Percentiles rank a stretch among this genome's conserved stretches.
Evolutionary conservation across 2,329 filamentous ascomycete species (phyloP).

Genomic region (Ascochyta rabiei): DNA sequence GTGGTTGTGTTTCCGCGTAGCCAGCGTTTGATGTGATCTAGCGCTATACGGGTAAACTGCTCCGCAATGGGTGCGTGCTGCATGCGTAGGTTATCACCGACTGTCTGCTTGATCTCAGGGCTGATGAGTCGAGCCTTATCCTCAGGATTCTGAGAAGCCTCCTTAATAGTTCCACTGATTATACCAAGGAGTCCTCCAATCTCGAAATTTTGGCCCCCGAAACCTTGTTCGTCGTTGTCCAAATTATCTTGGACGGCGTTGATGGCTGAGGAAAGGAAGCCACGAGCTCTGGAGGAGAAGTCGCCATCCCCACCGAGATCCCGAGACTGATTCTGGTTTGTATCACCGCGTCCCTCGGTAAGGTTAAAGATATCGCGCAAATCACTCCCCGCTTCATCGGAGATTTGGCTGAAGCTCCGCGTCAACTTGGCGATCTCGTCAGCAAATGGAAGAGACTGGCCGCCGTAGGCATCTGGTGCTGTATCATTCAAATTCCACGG

Average conservation of each 20-base stretch:
- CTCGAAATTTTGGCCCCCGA: constrained; percentile 25
- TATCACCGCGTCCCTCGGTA: constrained; percentile 25
- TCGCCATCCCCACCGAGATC: constrained; percentile 14
- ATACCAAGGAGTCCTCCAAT: constrained; percentile 36
- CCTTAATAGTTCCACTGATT: constrained; percentile 36
- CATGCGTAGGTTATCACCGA: constrained; percentile 34
- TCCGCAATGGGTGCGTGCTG: constrained; percentile 38
- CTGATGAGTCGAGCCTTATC: constrained; percentile 40
- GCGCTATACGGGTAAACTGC: constrained; percentile 37
- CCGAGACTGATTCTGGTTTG: constrained; percentile 21
- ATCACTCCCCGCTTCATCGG: constrained; percentile 36
- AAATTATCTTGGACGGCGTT: constrained; percentile 35
- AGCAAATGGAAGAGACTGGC: constrained; percentile 37
- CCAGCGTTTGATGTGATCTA: constrained; percentile 43
- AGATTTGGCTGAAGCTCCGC: constrained; percentile 36
- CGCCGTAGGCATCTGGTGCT: constrained; percentile 38
- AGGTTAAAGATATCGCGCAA: constrained; percentile 38
- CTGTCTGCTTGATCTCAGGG: constrained; percentile 38
- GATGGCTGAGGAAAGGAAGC: constrained; percentile 35
- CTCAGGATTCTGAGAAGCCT: constrained; percentile 36
- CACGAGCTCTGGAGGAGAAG: constrained; percentile 27
- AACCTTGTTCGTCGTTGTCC: constrained; percentile 23
- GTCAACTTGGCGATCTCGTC: constrained; percentile 39
- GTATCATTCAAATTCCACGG: constrained; percentile 34
- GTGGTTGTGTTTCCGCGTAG: constrained; percentile 39